Conservation (phyloP, 2,329 filamentous ascomycete species). For the Fusarium zealandicum region DNA sequence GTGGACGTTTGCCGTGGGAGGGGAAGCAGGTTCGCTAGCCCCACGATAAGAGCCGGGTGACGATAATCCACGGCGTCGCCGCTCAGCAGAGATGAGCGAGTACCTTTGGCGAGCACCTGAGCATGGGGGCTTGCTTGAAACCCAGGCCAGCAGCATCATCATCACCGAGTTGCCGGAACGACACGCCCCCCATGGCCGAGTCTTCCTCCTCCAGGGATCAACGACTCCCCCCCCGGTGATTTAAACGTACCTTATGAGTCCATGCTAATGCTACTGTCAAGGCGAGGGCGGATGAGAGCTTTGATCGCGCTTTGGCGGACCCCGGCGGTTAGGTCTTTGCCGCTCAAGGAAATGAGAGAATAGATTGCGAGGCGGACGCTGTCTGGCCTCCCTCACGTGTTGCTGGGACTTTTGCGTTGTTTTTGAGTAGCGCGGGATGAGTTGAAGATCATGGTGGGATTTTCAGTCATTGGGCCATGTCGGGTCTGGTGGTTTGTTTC, state of each 20-base stretch:
- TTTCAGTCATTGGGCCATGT: no score
- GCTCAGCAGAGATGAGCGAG: constrained; percentile 17
- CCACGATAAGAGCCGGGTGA: constrained; percentile 4
- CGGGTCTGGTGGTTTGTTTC: no score
- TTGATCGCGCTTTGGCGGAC: background rate
- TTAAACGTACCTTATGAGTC: constrained; percentile 2
- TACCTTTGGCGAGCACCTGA: constrained; percentile 3
- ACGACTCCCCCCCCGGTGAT: constrained; percentile 17
- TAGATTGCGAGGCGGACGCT: constrained; percentile 2
- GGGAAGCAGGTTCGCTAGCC: constrained; percentile 5
- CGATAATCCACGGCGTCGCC: constrained; percentile 6
- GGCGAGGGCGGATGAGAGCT: background rate
- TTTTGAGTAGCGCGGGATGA: no score
- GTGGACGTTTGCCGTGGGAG: background rate
- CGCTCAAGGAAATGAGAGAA: background rate
- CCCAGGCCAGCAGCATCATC: constrained; percentile 25
- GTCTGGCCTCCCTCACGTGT: background rate
- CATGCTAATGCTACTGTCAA: constrained; percentile 12
- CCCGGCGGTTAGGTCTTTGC: constrained; percentile 7
- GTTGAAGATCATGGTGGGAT: no score
- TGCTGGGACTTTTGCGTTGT: no score
- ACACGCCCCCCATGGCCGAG: background rate
- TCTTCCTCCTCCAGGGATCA: background rate
- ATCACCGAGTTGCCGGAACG: constrained; percentile 31
- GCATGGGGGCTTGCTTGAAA: constrained; percentile 6